Percentiles rank a stretch among this genome's conserved stretches.
These are phyloP conservation scores for Apiospora malaysiana DNA, from an alignment of 2,329 filamentous ascomycete genomes.

Conservation along the genomic window DNA sequence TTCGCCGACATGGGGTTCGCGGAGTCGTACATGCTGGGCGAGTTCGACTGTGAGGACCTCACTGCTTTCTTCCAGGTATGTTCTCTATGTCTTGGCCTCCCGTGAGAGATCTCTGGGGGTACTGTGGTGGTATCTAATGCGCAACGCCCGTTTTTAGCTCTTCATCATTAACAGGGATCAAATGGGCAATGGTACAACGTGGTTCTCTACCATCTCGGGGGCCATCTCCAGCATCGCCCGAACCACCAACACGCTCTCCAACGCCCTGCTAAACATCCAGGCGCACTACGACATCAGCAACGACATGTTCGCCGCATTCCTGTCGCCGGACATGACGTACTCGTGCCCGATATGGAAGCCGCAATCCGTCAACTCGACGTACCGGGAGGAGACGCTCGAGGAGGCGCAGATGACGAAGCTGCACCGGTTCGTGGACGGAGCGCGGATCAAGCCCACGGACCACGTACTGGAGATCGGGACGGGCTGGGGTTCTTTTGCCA, in stretches of 20 bases:
- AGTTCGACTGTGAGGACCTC: conserved; percentile 70
- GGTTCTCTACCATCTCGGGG: conserved; percentile 63
- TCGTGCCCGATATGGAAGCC: conserved; percentile 72
- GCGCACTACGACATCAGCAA: conserved; percentile 81
- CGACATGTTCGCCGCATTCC: conserved; percentile 76
- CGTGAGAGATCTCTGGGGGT: not conserved
- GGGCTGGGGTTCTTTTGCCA: conserved; percentile 77
- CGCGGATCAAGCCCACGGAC: conserved; percentile 66
- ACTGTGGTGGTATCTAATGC: not conserved
- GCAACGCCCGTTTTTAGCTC: conserved; percentile 49
- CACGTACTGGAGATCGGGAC: conserved; percentile 79
- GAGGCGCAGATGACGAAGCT: conserved; percentile 72
- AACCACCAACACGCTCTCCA: conserved; percentile 62
- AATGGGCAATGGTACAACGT: conserved; percentile 68
- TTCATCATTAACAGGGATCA: conserved; percentile 73
- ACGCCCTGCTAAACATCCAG: conserved; percentile 68
- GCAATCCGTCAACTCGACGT: conserved; percentile 44
- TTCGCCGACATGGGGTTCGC: conserved; percentile 80
- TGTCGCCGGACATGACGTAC: conserved; percentile 79
- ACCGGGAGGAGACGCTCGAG: conserved; percentile 62
- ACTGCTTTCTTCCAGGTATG: conserved; percentile 70
- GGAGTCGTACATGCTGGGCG: conserved; percentile 75
- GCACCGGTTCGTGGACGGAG: conserved; percentile 68
- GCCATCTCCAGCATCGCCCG: conserved; percentile 64
- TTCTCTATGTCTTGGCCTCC: not conserved